Evolutionary conservation across 106 monocot genomes (phyloP).

Genomic region (Alisma plantagoaquatica): DNA sequence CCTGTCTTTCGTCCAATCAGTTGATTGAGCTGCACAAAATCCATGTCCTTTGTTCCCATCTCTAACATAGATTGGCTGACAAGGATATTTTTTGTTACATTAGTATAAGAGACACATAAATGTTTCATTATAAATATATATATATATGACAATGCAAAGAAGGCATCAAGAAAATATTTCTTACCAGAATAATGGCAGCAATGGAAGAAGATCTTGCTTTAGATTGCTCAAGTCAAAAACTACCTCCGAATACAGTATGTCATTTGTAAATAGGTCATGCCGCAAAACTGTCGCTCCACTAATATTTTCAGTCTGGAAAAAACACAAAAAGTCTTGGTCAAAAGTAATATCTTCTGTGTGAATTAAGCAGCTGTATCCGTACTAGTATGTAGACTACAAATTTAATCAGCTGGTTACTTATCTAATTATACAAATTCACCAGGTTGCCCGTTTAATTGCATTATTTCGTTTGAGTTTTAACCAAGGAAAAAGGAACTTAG

Average conservation of each 20-base stretch:
- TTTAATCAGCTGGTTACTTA: too few relatives aligned
- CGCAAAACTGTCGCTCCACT: slow-evolving; percentile 84
- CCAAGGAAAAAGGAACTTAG: too few relatives aligned
- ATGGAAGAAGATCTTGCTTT: slow-evolving; percentile 80
- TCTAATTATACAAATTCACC: too few relatives aligned
- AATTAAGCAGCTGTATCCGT: too few relatives aligned
- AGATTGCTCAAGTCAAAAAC: slow-evolving; percentile 89
- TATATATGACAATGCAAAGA: background rate
- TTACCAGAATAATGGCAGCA: slow-evolving; percentile 93
- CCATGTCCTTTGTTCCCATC: slow-evolving; percentile 98
- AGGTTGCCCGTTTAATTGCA: too few relatives aligned
- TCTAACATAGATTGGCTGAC: slow-evolving; percentile 95
- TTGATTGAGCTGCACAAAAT: slow-evolving; percentile 96
- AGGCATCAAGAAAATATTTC: slow-evolving; percentile 6
- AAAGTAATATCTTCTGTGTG: too few relatives aligned
- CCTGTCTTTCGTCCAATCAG: slow-evolving; percentile 97
- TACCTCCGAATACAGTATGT: slow-evolving; percentile 90
- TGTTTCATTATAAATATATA: background rate
- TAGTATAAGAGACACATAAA: background rate
- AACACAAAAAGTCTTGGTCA: slow-evolving; percentile 3
- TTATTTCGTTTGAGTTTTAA: too few relatives aligned
- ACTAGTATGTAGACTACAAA: too few relatives aligned
- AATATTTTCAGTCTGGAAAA: slow-evolving; percentile 62
- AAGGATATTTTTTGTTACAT: slow-evolving; percentile 10
- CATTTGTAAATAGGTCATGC: slow-evolving; percentile 97